phyloP scores from a whole-genome alignment of 179 eudicot species.

The Heliamphora pulchella region DNA sequence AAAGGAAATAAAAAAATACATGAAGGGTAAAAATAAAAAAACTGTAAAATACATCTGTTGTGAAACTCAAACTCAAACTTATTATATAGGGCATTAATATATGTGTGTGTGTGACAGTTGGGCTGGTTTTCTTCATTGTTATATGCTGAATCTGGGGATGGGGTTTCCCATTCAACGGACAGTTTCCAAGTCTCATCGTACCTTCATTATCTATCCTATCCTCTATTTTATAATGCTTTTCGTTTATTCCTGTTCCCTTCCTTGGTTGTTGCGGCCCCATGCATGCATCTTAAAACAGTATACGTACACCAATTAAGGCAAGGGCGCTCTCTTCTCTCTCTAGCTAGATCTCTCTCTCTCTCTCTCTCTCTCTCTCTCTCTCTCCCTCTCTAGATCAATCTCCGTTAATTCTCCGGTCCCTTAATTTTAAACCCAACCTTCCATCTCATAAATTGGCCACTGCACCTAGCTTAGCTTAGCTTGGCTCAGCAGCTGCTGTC shows the following conservation, averaged over 20 bases:
- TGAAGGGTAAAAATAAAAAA: too few species aligned
- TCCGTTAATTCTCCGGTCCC: not conserved
- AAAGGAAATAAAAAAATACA: too few species aligned
- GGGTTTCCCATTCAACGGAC: constrained; percentile 56
- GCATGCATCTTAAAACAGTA: not conserved
- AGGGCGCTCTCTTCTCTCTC: too few species aligned
- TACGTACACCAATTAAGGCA: too few species aligned
- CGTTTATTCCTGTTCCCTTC: constrained; percentile 62
- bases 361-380: constrained; percentile 17
- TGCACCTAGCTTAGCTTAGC: too few species aligned
- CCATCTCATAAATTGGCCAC: not conserved
- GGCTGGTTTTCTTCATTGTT: constrained; percentile 24
- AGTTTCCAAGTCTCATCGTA: constrained; percentile 28
- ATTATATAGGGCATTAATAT: too few species aligned
- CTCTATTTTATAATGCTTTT: constrained; percentile 19
- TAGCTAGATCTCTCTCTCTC: not conserved
- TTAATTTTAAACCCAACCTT: not conserved
- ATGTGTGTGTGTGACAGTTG: constrained; percentile 16
- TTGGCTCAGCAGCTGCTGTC: not conserved
- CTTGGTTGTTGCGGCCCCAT: constrained; percentile 24
- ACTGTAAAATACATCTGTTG: too few species aligned
- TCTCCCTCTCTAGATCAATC: not conserved
- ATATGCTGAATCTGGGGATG: constrained; percentile 34
- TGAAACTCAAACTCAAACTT: too few species aligned
- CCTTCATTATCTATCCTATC: constrained; percentile 7